Percentiles rank a stretch among this genome's conserved stretches.
Evolutionary conservation across 768 basidiomycete genomes (phyloP).

Genomic region (Boletus vermiculosoides): DNA sequence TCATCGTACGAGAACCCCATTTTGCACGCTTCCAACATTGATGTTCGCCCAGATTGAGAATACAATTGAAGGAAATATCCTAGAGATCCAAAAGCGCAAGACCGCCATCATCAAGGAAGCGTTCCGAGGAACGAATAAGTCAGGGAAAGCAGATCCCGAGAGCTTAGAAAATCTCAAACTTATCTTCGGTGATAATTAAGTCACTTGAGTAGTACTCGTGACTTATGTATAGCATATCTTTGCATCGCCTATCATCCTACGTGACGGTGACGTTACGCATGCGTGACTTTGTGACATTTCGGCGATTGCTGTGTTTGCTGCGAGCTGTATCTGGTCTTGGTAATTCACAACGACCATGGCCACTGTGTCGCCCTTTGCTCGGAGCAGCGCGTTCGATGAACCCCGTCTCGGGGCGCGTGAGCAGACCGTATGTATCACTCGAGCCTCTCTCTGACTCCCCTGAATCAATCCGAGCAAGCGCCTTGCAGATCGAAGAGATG

Average conservation of each 20-base stretch:
- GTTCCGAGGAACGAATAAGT: conserved; percentile 55
- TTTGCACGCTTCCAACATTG: neutral
- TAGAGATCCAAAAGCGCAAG: conserved; percentile 83
- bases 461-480: conserved; percentile 36
- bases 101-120: conserved; percentile 85
- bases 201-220: neutral
- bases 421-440: conserved; percentile 48
- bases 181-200: conserved; percentile 19
- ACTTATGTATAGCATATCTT: too few relatives aligned
- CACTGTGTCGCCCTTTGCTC: conserved; percentile 58
- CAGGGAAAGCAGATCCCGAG: conserved; percentile 55
- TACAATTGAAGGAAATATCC: conserved; percentile 77
- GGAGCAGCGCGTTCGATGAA: conserved; percentile 57
- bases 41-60: conserved; percentile 51
- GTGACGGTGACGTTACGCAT: conserved; percentile 38
- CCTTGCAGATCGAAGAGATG: conserved; percentile 89
- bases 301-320: conserved; percentile 22
- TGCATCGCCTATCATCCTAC: too few relatives aligned
- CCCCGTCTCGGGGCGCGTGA: conserved; percentile 48
- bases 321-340: conserved; percentile 13
- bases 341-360: conserved; percentile 30
- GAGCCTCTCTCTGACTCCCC: conserved; percentile 8
- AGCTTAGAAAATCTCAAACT: conserved; percentile 75
- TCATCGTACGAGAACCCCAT: conserved; percentile 54
- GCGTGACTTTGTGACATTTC: conserved; percentile 24